These are phyloP conservation scores for Aspergillus oerlinghausenensis DNA, from an alignment of 2,329 filamentous ascomycete genomes.

Conservation along the genomic window DNA sequence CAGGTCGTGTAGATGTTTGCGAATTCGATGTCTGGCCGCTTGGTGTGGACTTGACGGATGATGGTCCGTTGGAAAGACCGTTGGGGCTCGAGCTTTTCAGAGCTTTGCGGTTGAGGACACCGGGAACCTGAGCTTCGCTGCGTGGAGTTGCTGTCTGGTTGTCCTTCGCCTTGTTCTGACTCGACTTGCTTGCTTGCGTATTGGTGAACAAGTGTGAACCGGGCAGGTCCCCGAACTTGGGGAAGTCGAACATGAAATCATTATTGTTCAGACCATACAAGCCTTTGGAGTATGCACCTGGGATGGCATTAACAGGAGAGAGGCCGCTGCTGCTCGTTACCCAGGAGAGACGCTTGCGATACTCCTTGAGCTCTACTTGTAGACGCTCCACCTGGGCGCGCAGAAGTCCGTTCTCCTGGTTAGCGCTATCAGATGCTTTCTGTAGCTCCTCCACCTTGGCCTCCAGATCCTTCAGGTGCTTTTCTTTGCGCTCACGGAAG, in stretches of 20 bases:
- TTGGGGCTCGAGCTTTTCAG: slow-evolving; percentile 10
- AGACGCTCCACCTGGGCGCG: slow-evolving; percentile 85
- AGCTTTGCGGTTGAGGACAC: slow-evolving; percentile 26
- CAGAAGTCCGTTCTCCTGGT: slow-evolving; percentile 77
- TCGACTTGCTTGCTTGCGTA: slow-evolving; percentile 31
- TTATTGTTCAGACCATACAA: slow-evolving; percentile 63
- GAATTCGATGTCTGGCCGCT: background rate
- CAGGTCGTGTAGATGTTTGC: background rate
- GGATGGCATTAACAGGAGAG: slow-evolving; percentile 47
- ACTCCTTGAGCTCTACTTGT: slow-evolving; percentile 79
- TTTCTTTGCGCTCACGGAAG: slow-evolving; percentile 92
- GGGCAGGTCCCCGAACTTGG: slow-evolving; percentile 77
- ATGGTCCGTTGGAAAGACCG: slow-evolving; percentile 5
- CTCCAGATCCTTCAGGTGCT: slow-evolving; percentile 54
- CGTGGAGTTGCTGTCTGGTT: slow-evolving; percentile 19
- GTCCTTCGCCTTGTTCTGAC: slow-evolving; percentile 30
- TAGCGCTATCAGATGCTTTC: slow-evolving; percentile 76
- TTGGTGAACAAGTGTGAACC: slow-evolving; percentile 50
- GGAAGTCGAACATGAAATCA: slow-evolving; percentile 94
- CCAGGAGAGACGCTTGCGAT: slow-evolving; percentile 77
- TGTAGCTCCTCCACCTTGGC: slow-evolving; percentile 61
- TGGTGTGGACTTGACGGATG: background rate
- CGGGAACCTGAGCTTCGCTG: slow-evolving; percentile 21
- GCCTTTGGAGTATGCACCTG: slow-evolving; percentile 42
- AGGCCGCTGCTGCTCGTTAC: slow-evolving; percentile 45